Evolutionary conservation across 257 asterid species (phyloP), one percentile per base, ranked within the genome.

Genomic region (Cynanchum wilfordii): DNA sequence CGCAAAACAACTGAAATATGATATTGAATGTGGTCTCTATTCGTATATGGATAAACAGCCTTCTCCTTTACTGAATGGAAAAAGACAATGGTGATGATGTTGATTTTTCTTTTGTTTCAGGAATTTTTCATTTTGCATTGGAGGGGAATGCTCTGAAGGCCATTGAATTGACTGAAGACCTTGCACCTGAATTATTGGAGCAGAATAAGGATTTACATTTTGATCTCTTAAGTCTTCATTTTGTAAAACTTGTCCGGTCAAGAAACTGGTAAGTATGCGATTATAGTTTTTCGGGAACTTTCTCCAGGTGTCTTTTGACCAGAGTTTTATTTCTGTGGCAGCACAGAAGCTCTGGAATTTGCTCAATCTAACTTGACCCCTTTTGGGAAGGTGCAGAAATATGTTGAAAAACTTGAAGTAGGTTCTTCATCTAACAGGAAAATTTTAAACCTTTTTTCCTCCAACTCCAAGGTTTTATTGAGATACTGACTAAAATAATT

Each of bases 151-250:
- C 87, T 66, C 79, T 90, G 71, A 86, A 87, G 85, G 99, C 99
- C 66, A 94, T 94, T 38, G 93, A 89, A 83, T 82, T 91, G 82
- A 91, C 95, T 0, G 87, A 84, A 78, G 89, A 89, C 70, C 83
- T 86, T 17, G 87, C 84, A 20, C 93, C 97, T 63, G 93, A 87
- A 78, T 82, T 94, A 69, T 75, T 94, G 74, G 97, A 91, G 80
- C 83, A 86, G 63, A 87, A 88, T 79, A 84, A 78, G 86, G 93
- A 88, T 87, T 76, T 94, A 79, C 89, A 88, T 81, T 94, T 94
- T 79, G 96, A 94, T 83, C 94, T 94, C 60, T 80, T 91, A 79
- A 83, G 97, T 86, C 96, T 94, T 79, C 95, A 81, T 79, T 94
- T 89, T 73, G 84, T 88, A 70, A 90, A 86, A 82, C 90, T 94